Conservation (phyloP, 1,284 basidiomycete species). For the Sporisorium reilianum region DNA sequence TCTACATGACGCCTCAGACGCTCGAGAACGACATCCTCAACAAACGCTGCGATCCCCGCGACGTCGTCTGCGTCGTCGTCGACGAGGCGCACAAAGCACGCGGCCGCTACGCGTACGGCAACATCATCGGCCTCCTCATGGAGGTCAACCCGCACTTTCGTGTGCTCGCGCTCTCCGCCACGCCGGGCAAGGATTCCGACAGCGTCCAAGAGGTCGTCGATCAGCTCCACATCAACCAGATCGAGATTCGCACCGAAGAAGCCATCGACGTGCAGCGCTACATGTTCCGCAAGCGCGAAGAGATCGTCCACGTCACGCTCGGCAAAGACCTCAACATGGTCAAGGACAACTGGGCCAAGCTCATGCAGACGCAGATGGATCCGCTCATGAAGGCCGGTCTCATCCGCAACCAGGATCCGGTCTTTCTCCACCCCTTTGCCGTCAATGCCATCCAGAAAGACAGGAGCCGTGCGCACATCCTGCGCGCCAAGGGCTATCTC, state of each 20-base stretch:
- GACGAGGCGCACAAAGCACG: conserved; percentile 97
- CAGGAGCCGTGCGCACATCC: conserved; percentile 22
- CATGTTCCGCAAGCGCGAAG: conserved; percentile 80
- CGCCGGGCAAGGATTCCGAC: conserved; percentile 87
- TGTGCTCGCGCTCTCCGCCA: conserved; percentile 92
- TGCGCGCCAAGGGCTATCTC: conserved; percentile 40
- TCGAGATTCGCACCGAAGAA: conserved; percentile 93
- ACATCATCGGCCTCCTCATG: conserved; percentile 89
- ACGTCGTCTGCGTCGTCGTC: conserved; percentile 84
- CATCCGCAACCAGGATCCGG: conserved; percentile 52
- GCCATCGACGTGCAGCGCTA: conserved; percentile 89
- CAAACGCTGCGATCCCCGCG: conserved; percentile 80
- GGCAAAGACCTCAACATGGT: conserved; percentile 58
- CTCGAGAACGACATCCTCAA: conserved; percentile 86
- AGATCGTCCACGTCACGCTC: conserved; percentile 58
- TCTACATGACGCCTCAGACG: conserved; percentile 98
- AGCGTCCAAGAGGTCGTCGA: conserved; percentile 93
- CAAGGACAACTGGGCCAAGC: conserved; percentile 64
- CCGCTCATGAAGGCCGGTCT: conserved; percentile 56
- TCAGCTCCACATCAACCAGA: conserved; percentile 92
- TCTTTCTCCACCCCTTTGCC: conserved; percentile 58
- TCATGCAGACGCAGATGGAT: conserved; percentile 66
- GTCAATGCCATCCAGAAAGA: conserved; percentile 47
- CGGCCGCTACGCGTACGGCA: conserved; percentile 92
- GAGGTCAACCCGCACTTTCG: conserved; percentile 93